Evolutionary conservation across 352 stramenopile genomes (phyloP), one percentile per base, ranked within the genome.

Genomic region (Phytophthora europaea): DNA sequence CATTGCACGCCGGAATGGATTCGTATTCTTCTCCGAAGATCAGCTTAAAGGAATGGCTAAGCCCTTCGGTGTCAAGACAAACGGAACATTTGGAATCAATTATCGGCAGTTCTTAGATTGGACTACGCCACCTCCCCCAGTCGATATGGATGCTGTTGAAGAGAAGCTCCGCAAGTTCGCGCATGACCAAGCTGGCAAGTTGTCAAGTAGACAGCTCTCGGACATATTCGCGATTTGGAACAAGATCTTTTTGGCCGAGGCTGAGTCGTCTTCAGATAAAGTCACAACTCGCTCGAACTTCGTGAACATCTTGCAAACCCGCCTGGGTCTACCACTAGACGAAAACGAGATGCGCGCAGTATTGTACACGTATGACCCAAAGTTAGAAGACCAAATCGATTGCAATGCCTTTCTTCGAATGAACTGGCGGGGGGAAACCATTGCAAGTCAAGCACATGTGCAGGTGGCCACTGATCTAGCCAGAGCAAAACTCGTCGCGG

Each of bases 51-150:
- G 79, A 12, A 67, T 93, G 9, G 86, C 78, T 2, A 92, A 88
- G 54, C 55, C 55, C 18, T 94, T 93, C 52, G 74, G 87, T 16
- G 64, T 72, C 6, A 90, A 91, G 40, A 43, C 69, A n/a, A 73
- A 78, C 15, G 78, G 76, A 0, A 40, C 65, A 4, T 92, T 90
- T 62, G 84, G 80, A 2, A 82, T 94, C 31, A 89, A 93, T 36
- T 93, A 92, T 54, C 74, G 75, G 4, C 75, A 89, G 40, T 92
- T 93, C 23, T 60, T 94, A 33, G 81, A 93, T 59, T 94, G 88
- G 88, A 85, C 82, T 36, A 90, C 80, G 7, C 85, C 81, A 18
- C 65, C 20, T 55, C 58, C 73, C 16, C 36, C 73, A 22, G 56
- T 78, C 8, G 73, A 82, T 28, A 81, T 92, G 20, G 75, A 82